These are phyloP conservation scores for Monascus ruber DNA, from an alignment of 2,329 filamentous ascomycete species.

Conservation along the genomic window DNA sequence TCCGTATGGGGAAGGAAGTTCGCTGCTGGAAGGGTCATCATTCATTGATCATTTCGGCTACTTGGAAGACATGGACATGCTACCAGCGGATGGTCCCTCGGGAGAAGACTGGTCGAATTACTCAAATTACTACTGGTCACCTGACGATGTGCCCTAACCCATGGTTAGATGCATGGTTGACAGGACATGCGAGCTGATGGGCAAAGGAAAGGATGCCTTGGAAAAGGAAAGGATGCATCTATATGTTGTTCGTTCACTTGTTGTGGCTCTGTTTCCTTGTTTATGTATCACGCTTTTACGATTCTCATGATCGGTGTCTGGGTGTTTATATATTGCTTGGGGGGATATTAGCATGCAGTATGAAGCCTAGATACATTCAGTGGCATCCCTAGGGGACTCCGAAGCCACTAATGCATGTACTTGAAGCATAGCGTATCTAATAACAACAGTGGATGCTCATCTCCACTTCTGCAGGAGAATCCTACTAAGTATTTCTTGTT, in stretches of 20 bases:
- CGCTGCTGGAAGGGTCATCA: not conserved
- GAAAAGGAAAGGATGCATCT: not conserved
- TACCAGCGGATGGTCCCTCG: not conserved
- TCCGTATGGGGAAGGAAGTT: not conserved
- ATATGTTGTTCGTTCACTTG: not conserved
- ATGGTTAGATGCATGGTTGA: no score
- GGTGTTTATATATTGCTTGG: not conserved
- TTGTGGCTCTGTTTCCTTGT: not conserved
- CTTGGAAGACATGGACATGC: not conserved
- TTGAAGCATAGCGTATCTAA: no score
- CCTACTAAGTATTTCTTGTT: no score
- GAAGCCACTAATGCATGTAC: not conserved
- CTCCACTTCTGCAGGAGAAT: no score
- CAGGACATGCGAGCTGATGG: no score
- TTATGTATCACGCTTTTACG: not conserved
- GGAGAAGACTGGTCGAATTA: constrained; percentile 1
- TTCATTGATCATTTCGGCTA: not conserved
- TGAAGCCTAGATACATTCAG: not conserved
- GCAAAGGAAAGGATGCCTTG: not conserved
- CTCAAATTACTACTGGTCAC: not conserved
- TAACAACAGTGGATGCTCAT: no score
- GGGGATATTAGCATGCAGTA: not conserved
- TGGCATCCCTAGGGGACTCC: not conserved
- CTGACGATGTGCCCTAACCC: not conserved
- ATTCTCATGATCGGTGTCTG: not conserved